A percentile compares a stretch with the other conserved stretches of the same genome.
Conservation (phyloP, 257 asterid genomes). For the Fraxinus cuspidata region DNA sequence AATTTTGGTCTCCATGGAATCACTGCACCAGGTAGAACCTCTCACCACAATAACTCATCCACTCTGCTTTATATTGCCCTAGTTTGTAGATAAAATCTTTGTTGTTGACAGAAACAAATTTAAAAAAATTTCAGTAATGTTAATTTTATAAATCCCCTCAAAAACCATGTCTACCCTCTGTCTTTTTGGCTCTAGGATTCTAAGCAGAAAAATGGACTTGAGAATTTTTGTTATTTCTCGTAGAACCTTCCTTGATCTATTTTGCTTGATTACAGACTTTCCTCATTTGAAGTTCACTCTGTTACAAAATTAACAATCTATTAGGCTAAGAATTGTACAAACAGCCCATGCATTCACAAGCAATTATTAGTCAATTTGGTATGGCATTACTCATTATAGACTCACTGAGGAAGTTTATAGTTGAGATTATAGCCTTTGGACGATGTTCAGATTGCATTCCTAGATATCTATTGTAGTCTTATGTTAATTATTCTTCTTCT, state of each 20-base stretch:
- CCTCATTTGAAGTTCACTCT: neutral
- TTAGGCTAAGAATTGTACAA: neutral
- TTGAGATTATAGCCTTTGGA: neutral
- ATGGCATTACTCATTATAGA: neutral
- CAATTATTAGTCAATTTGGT: neutral
- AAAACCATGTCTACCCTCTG: neutral
- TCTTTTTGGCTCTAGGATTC: neutral
- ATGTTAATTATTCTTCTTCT: neutral
- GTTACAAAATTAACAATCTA: neutral
- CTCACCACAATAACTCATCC: conserved; percentile 5
- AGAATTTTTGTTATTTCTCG: neutral
- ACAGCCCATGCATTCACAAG: neutral
- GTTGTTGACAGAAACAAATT: conserved; percentile 2
- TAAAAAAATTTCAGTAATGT: neutral
- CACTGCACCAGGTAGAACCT: conserved; percentile 80
- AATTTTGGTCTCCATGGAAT: conserved; percentile 94
- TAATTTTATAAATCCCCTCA: neutral
- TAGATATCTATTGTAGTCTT: neutral
- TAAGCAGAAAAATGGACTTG: neutral
- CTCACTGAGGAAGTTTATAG: neutral
- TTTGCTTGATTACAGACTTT: neutral
- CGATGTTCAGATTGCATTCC: neutral
- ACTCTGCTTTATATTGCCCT: conserved; percentile 13
- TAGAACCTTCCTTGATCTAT: neutral
- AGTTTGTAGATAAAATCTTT: neutral